Conservation (phyloP, 176 grass and related monocot species). For the Hsuehochloa calcarea region DNA sequence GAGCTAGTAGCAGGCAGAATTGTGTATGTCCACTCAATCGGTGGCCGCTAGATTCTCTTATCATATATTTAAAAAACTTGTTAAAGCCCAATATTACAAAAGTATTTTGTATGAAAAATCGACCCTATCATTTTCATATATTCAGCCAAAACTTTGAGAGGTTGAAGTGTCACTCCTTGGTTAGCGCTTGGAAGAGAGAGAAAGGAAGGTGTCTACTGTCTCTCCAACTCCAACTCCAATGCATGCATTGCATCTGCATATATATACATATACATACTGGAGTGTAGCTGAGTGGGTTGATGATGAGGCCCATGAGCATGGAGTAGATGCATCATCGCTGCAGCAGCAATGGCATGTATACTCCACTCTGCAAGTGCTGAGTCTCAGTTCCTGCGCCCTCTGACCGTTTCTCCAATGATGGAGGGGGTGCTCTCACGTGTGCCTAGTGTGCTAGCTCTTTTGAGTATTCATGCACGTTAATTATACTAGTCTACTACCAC, state of each 20-base stretch:
- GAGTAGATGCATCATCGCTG: background rate
- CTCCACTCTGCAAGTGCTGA: background rate
- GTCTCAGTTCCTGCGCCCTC: background rate
- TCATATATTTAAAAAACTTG: no score
- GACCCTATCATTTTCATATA: no score
- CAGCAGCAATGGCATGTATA: background rate
- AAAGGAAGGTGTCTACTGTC: background rate
- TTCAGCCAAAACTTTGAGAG: no score
- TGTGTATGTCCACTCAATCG: background rate
- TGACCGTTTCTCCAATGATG: slow-evolving; percentile 11
- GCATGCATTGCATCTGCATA: background rate
- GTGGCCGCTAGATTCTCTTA: no score
- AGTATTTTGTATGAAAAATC: no score
- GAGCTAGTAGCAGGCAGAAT: background rate
- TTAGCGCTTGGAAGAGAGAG: no score
- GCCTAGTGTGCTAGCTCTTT: no score
- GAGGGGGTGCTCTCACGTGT: slow-evolving; percentile 13
- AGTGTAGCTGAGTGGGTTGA: slow-evolving; percentile 15
- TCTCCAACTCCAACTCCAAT: background rate
- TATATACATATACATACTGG: background rate
- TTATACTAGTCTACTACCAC: background rate
- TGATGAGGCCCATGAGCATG: slow-evolving; percentile 31
- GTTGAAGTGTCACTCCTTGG: no score
- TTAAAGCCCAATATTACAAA: no score
- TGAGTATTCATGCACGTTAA: background rate